Evolutionary conservation across 2,329 filamentous ascomycete species (phyloP).

Genomic region (Reticulascus tulasneorum): DNA sequence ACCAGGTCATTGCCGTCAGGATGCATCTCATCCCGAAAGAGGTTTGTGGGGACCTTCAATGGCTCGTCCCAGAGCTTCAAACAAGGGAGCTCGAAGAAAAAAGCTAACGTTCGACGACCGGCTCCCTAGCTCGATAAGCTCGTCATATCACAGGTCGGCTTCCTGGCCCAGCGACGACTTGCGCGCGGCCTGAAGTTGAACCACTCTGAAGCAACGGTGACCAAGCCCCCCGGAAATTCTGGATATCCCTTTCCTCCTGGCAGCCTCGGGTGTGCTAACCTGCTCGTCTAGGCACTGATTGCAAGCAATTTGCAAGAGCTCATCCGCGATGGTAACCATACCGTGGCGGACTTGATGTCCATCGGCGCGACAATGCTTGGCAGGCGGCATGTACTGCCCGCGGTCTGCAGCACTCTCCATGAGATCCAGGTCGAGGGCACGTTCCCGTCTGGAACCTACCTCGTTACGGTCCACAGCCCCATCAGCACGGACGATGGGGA

Average conservation of each 20-base stretch:
- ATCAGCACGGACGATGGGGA: slow-evolving; percentile 84
- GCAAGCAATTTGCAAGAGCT: slow-evolving; percentile 90
- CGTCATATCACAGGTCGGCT: slow-evolving; percentile 81
- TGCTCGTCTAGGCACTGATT: slow-evolving; percentile 61
- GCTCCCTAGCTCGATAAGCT: slow-evolving; percentile 83
- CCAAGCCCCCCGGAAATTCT: slow-evolving; percentile 8
- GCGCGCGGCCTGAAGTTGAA: slow-evolving; percentile 87
- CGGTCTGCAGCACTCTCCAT: slow-evolving; percentile 71
- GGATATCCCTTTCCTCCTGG: background rate
- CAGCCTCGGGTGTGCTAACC: slow-evolving; percentile 7
- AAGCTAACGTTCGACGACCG: slow-evolving; percentile 12
- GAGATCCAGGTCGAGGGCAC: slow-evolving; percentile 94
- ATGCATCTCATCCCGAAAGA: slow-evolving; percentile 49
- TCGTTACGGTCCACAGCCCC: slow-evolving; percentile 91
- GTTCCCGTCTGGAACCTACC: slow-evolving; percentile 84
- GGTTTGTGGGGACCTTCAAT: slow-evolving; percentile 26
- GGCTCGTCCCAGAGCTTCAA: slow-evolving; percentile 4
- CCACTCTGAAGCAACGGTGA: slow-evolving; percentile 79
- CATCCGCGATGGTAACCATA: slow-evolving; percentile 92
- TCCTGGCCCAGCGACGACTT: slow-evolving; percentile 81
- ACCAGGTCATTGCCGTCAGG: slow-evolving; percentile 5
- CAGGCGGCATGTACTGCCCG: slow-evolving; percentile 83
- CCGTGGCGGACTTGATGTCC: slow-evolving; percentile 88
- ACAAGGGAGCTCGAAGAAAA: slow-evolving; percentile 2
- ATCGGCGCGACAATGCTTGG: slow-evolving; percentile 90